Conservation (phyloP, 345 rosid species). For the Combretum micranthum region DNA sequence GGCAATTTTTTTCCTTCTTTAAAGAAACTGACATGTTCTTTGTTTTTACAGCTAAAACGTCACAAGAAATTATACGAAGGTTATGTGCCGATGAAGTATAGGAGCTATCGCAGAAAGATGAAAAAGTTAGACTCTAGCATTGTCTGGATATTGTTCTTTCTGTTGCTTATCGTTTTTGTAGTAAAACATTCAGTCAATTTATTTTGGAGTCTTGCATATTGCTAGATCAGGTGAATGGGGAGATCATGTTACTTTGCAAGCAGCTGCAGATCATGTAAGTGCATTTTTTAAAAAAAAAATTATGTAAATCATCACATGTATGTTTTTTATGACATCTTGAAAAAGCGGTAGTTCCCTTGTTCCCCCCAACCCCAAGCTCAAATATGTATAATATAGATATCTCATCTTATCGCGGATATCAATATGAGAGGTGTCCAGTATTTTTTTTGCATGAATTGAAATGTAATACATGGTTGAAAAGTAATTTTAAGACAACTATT, state of each 20-base stretch:
- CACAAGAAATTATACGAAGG: conserved; percentile 65
- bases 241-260: conserved; percentile 90
- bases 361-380: too few species aligned
- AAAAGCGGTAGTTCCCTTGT: neutral
- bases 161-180: conserved; percentile 5
- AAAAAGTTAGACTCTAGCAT: conserved; percentile 59
- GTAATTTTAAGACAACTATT: too few species aligned
- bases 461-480: too few species aligned
- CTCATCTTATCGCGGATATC: too few species aligned
- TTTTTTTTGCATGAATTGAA: too few species aligned
- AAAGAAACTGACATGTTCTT: neutral
- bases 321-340: neutral
- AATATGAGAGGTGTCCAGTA: too few species aligned
- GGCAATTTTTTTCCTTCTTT: neutral
- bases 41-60: conserved; percentile 57
- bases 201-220: conserved; percentile 15
- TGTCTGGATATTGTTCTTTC: conserved; percentile 13
- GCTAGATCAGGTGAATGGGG: conserved; percentile 93
- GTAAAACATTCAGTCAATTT: conserved; percentile 14
- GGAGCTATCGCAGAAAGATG: conserved; percentile 69
- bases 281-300: conserved; percentile 5
- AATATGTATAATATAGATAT: too few species aligned
- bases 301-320: neutral
- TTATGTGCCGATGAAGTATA: conserved; percentile 87
- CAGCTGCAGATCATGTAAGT: conserved; percentile 95